Evolutionary conservation across 164 flowering plant genomes (phyloP).

Genomic region (Sextonia rubra): DNA sequence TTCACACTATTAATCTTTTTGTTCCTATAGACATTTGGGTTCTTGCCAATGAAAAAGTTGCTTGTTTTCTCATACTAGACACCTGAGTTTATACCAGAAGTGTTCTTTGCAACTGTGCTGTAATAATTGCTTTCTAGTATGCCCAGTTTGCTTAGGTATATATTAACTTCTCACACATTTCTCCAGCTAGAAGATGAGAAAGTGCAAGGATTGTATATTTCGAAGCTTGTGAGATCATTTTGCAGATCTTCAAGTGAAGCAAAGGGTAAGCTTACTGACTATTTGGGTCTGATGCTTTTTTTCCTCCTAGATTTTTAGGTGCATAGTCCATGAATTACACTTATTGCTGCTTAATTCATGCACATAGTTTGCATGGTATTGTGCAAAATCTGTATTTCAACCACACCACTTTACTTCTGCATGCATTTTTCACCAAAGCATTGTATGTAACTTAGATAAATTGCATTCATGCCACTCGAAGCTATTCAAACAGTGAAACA

Average conservation of each 20-base stretch:
- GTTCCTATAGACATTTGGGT: not conserved
- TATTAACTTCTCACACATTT: not conserved
- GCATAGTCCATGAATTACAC: not conserved
- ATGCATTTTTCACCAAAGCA: too few relatives aligned
- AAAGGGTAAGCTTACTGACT: slow-evolving; percentile 31
- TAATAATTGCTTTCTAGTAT: not conserved
- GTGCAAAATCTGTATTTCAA: not conserved
- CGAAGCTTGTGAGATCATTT: slow-evolving; percentile 95
- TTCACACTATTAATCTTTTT: not conserved
- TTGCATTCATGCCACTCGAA: too few relatives aligned
- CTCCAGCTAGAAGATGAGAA: slow-evolving; percentile 75
- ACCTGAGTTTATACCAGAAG: not conserved
- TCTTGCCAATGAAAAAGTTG: not conserved
- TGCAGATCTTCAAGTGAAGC: slow-evolving; percentile 61
- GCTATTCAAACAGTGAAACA: too few relatives aligned
- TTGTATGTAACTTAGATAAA: too few relatives aligned
- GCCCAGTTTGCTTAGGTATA: not conserved
- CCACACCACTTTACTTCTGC: too few relatives aligned
- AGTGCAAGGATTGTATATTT: slow-evolving; percentile 72
- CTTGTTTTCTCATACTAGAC: not conserved
- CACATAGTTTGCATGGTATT: not conserved
- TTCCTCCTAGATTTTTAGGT: not conserved
- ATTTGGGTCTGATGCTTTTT: not conserved
- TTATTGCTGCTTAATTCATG: not conserved
- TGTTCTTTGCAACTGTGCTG: not conserved